Evolutionary conservation across 2,329 filamentous ascomycete genomes (phyloP).

Genomic region (Clarireedia paspali): DNA sequence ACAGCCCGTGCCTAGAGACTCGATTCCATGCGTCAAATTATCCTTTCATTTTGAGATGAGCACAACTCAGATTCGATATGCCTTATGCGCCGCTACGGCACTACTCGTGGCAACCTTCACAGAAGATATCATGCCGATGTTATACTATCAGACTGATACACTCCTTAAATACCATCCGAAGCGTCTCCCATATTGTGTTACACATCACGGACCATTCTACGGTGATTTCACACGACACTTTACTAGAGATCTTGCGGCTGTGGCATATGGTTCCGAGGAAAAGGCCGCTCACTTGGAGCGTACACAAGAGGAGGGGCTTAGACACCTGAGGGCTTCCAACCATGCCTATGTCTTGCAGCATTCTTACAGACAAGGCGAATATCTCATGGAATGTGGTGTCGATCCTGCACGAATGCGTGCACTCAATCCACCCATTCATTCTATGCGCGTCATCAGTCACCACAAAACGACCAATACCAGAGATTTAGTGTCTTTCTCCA

Average conservation of each 20-base stretch:
- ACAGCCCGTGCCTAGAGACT: conserved; percentile 6
- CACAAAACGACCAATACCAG: neutral
- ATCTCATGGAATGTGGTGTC: conserved; percentile 11
- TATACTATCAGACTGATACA: conserved; percentile 15
- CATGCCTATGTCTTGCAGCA: conserved; percentile 13
- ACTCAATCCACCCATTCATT: conserved; percentile 12
- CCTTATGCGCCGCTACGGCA: conserved; percentile 7
- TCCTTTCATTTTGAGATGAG: conserved; percentile 12
- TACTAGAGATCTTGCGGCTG: conserved; percentile 7
- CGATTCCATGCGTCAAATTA: conserved; percentile 7
- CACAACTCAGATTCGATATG: conserved; percentile 8
- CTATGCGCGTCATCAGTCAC: conserved; percentile 1
- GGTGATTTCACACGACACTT: conserved; percentile 11
- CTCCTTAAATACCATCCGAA: conserved; percentile 12
- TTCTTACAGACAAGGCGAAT: conserved; percentile 12
- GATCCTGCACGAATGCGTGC: conserved; percentile 9
- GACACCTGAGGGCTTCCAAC: conserved; percentile 7
- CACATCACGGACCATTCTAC: conserved; percentile 14
- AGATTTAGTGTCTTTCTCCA: conserved; percentile 1
- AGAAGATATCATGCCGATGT: conserved; percentile 2
- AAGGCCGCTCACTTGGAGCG: conserved; percentile 11
- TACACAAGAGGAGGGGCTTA: conserved; percentile 10
- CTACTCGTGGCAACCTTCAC: conserved; percentile 4
- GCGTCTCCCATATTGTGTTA: conserved; percentile 11
- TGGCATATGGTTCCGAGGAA: conserved; percentile 12